Evolutionary conservation across 495 filamentous ascomycete species (phyloP).

Genomic region (Penicillium bovifimosum): DNA sequence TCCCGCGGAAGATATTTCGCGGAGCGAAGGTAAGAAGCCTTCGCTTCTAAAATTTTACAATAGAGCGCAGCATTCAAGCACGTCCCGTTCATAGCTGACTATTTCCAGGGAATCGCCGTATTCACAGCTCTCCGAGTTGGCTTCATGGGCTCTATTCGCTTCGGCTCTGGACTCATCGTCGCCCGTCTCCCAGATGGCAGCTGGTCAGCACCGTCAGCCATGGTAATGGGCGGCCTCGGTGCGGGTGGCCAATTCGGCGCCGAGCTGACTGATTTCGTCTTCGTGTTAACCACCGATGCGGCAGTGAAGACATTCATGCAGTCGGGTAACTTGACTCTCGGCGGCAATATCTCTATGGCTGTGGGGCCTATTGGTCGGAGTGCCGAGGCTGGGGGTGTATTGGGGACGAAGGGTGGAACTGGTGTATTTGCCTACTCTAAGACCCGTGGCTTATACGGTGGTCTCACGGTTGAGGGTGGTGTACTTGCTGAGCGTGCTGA

Average conservation of each 20-base stretch:
- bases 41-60: no score
- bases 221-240: slow-evolving; percentile 76
- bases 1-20: slow-evolving; percentile 77
- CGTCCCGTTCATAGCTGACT: not conserved
- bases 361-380: slow-evolving; percentile 86
- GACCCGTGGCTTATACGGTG: slow-evolving; percentile 90
- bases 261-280: slow-evolving; percentile 95
- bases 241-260: slow-evolving; percentile 91
- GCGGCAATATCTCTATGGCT: slow-evolving; percentile 88
- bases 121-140: slow-evolving; percentile 87
- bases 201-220: slow-evolving; percentile 91
- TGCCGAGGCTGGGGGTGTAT: slow-evolving; percentile 81
- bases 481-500: slow-evolving; percentile 82
- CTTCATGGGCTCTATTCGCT: slow-evolving; percentile 80
- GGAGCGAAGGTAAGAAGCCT: slow-evolving; percentile 65
- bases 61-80: no score
- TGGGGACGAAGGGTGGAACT: slow-evolving; percentile 70
- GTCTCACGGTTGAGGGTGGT: slow-evolving; percentile 79
- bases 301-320: slow-evolving; percentile 90
- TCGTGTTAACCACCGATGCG: slow-evolving; percentile 82
- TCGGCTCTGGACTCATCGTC: slow-evolving; percentile 87
- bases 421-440: slow-evolving; percentile 91
- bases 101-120: slow-evolving; percentile 79
- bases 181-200: slow-evolving; percentile 79
- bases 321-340: slow-evolving; percentile 73